phyloP scores from a whole-genome alignment of 2,329 filamentous ascomycete species.

The Thelonectria blattea region DNA sequence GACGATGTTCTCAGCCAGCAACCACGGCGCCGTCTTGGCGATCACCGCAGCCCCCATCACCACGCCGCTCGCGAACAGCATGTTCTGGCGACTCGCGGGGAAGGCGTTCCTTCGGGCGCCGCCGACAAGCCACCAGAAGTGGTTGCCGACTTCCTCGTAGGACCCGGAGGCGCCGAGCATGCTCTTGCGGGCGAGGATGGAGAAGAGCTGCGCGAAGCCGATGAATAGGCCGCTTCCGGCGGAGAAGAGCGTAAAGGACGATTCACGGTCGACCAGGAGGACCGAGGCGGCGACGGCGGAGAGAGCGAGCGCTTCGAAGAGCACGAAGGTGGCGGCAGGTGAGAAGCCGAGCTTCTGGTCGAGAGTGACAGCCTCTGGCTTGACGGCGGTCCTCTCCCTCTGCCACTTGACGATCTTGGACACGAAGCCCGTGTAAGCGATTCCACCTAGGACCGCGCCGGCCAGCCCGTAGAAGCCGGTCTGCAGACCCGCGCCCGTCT shows the following conservation, averaged over 20 bases:
- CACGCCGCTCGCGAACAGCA: constrained; percentile 61
- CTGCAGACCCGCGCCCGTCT: constrained; percentile 60
- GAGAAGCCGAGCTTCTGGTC: constrained; percentile 50
- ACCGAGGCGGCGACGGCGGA: constrained; percentile 48
- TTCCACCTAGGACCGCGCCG: constrained; percentile 62
- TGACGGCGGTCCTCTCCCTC: constrained; percentile 34
- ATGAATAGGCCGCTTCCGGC: constrained; percentile 65
- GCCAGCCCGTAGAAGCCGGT: constrained; percentile 59
- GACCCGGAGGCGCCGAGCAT: constrained; percentile 66
- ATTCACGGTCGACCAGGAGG: constrained; percentile 32
- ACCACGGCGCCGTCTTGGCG: constrained; percentile 40
- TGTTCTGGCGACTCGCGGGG: constrained; percentile 48
- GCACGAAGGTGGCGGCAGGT: constrained; percentile 44
- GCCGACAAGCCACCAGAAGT: constrained; percentile 53
- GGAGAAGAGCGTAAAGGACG: constrained; percentile 43
- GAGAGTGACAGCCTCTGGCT: constrained; percentile 43
- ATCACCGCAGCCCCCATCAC: constrained; percentile 53
- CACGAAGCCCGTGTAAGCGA: constrained; percentile 56
- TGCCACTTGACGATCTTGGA: constrained; percentile 42
- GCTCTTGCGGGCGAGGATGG: constrained; percentile 57
- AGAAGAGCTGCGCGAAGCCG: constrained; percentile 62
- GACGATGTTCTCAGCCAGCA: constrained; percentile 35
- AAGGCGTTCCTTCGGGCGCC: constrained; percentile 35
- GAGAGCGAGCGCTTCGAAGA: constrained; percentile 51
- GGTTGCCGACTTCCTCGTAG: constrained; percentile 66